phyloP scores from a whole-genome alignment of 2,329 filamentous ascomycete species.

The Madurella fahalii region DNA sequence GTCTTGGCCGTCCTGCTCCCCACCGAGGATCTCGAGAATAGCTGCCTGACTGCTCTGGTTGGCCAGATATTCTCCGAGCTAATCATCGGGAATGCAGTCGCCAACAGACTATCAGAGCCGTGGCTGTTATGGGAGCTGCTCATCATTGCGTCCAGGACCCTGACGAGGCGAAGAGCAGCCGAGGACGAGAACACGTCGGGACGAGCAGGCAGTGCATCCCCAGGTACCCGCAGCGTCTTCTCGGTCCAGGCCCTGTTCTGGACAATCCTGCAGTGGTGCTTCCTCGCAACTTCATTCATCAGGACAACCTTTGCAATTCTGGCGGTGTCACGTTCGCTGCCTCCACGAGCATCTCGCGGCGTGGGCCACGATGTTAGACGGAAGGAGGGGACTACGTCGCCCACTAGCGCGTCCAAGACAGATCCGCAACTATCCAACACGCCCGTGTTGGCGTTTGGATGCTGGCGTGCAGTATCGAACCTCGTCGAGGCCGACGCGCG shows the following conservation, averaged over 20 bases:
- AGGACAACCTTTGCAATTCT: conserved; percentile 64
- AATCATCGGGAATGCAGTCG: conserved; percentile 77
- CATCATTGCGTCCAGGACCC: conserved; percentile 59
- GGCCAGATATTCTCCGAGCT: conserved; percentile 86
- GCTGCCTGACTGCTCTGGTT: conserved; percentile 76
- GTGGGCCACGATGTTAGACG: conserved; percentile 23
- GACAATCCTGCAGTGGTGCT: conserved; percentile 51
- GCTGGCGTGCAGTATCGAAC: conserved; percentile 70
- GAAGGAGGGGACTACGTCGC: conserved; percentile 20
- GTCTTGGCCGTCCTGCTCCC: conserved; percentile 80
- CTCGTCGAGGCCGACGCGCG: conserved; percentile 69
- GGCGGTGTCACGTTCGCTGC: conserved; percentile 63
- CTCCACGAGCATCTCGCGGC: conserved; percentile 36
- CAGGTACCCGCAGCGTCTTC: conserved; percentile 29
- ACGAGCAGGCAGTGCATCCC: conserved; percentile 15
- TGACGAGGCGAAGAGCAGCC: conserved; percentile 27
- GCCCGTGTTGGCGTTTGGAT: conserved; percentile 70
- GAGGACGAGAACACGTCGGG: conserved; percentile 10
- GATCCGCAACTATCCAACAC: conserved; percentile 37
- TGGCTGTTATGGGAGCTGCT: conserved; percentile 86
- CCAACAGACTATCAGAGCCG: conserved; percentile 76
- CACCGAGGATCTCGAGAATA: conserved; percentile 87
- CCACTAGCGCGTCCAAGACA: conserved; percentile 19
- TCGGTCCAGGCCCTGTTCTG: conserved; percentile 50
- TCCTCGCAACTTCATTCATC: conserved; percentile 56